phyloP scores from a whole-genome alignment of 2,329 filamentous ascomycete genomes.

The Microcyclospora tardicrescens region DNA sequence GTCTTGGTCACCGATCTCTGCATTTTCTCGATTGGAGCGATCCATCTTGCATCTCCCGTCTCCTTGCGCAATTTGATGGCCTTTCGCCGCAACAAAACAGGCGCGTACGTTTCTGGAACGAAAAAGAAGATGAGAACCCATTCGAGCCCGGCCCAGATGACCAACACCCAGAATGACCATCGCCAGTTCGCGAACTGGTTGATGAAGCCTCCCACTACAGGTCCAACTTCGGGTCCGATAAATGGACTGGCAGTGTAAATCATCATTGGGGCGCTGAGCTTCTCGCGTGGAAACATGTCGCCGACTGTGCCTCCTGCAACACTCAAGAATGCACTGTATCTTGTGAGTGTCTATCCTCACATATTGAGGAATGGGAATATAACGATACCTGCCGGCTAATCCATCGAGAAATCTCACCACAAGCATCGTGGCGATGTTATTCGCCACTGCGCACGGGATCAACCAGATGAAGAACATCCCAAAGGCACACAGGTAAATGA shows the following conservation, averaged over 20 bases:
- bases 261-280: slow-evolving; percentile 72
- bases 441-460: slow-evolving; percentile 56
- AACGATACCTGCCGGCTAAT: slow-evolving; percentile 39
- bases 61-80: slow-evolving; percentile 56
- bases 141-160: slow-evolving; percentile 66
- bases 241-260: slow-evolving; percentile 51
- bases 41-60: slow-evolving; percentile 65
- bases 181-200: slow-evolving; percentile 61
- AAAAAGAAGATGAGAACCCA: slow-evolving; percentile 52
- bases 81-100: slow-evolving; percentile 58
- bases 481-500: slow-evolving; percentile 56
- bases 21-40: slow-evolving; percentile 62
- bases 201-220: slow-evolving; percentile 64
- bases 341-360: neutral
- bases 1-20: slow-evolving; percentile 51
- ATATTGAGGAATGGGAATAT: too few species aligned
- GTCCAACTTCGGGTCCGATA: slow-evolving; percentile 44
- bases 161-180: slow-evolving; percentile 72
- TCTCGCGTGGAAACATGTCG: slow-evolving; percentile 56
- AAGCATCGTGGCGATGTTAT: slow-evolving; percentile 52
- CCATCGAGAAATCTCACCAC: slow-evolving; percentile 67
- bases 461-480: slow-evolving; percentile 53
- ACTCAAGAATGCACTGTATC: slow-evolving; percentile 39
- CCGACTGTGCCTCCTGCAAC: slow-evolving; percentile 79
- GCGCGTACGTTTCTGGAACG: slow-evolving; percentile 78